phyloP scores from a whole-genome alignment of 306 rosid species.

The Cicer bijugum region DNA sequence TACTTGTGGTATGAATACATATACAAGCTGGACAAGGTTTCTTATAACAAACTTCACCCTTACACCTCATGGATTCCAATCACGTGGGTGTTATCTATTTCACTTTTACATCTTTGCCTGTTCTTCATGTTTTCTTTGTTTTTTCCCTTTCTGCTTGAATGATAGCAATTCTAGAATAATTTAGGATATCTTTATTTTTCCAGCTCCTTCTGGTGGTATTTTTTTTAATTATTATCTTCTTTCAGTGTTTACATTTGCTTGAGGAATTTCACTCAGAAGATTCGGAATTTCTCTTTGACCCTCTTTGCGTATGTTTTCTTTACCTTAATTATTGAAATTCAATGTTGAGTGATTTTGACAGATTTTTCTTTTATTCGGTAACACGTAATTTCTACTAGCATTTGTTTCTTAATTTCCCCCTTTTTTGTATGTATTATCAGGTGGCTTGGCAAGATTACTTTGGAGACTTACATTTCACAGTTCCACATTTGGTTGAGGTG shows the following conservation, averaged over 20 bases:
- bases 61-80: slow-evolving; percentile 99
- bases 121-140: slow-evolving; percentile 20
- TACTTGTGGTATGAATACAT: slow-evolving; percentile 91
- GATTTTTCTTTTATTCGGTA: slow-evolving; percentile 15
- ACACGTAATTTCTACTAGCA: slow-evolving; percentile 35
- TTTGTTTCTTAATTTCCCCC: slow-evolving; percentile 30
- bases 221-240: slow-evolving; percentile 40
- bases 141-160: slow-evolving; percentile 19
- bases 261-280: slow-evolving; percentile 89
- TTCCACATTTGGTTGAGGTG: slow-evolving; percentile 99
- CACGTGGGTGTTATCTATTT: slow-evolving; percentile 65
- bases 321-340: slow-evolving; percentile 41
- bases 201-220: slow-evolving; percentile 24
- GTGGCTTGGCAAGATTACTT: slow-evolving; percentile 98
- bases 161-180: slow-evolving; percentile 11
- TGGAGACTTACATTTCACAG: slow-evolving; percentile 98
- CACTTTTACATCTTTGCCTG: slow-evolving; percentile 12
- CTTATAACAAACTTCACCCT: slow-evolving; percentile 91
- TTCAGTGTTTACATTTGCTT: slow-evolving; percentile 91
- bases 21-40: slow-evolving; percentile 95
- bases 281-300: slow-evolving; percentile 82
- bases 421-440: slow-evolving; percentile 53
- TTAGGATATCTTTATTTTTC: slow-evolving; percentile 9
- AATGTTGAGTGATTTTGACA: slow-evolving; percentile 22
- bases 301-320: slow-evolving; percentile 81